These are phyloP conservation scores for Lasiosphaeris hirsuta DNA, from an alignment of 495 filamentous ascomycete genomes.

Conservation along the genomic window DNA sequence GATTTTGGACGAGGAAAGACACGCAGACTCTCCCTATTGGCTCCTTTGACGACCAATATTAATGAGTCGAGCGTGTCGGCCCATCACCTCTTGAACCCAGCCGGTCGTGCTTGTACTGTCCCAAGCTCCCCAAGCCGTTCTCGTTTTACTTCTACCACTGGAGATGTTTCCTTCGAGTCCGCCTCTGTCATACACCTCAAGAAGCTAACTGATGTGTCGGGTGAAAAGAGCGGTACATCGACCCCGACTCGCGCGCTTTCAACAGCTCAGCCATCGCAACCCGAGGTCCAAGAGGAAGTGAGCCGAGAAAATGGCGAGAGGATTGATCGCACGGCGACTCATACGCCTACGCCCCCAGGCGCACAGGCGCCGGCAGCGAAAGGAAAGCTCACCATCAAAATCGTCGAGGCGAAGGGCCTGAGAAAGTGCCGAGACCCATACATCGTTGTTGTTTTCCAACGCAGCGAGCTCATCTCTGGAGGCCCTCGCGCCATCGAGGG, in stretches of 20 bases:
- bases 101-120: constrained; percentile 53
- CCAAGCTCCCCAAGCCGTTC: constrained; percentile 52
- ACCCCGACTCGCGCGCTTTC: constrained; percentile 85
- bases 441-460: constrained; percentile 94
- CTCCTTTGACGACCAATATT: constrained; percentile 64
- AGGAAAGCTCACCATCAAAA: constrained; percentile 86
- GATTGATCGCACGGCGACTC: constrained; percentile 36
- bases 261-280: constrained; percentile 37
- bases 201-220: constrained; percentile 82
- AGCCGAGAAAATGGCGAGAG: constrained; percentile 31
- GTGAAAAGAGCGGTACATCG: constrained; percentile 82
- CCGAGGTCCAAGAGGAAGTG: constrained; percentile 40
- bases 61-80: constrained; percentile 64
- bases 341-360: constrained; percentile 43
- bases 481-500: constrained; percentile 59
- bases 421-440: constrained; percentile 84
- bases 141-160: constrained; percentile 45
- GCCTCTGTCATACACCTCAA: constrained; percentile 62
- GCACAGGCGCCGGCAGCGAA: constrained; percentile 71
- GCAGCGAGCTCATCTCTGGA: constrained; percentile 90
- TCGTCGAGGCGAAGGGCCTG: constrained; percentile 77
- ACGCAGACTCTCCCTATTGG: constrained; percentile 49
- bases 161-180: constrained; percentile 55
- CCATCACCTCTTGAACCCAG: constrained; percentile 73
- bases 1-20: constrained; percentile 38